These are phyloP conservation scores for Artomyces pyxidatus DNA, from an alignment of 768 basidiomycete species.

Conservation along the genomic window DNA sequence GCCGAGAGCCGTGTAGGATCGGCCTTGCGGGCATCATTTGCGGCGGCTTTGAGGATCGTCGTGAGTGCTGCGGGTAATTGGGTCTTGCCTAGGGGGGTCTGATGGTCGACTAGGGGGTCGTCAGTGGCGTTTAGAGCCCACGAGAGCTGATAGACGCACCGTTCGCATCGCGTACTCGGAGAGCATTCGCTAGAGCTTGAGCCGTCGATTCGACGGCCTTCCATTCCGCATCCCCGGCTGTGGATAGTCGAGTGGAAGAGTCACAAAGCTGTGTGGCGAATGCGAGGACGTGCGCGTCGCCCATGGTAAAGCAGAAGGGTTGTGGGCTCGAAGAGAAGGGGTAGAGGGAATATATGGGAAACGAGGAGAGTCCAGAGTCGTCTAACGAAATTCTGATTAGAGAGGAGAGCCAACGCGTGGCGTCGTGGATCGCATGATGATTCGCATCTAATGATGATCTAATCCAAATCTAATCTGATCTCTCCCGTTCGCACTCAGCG, in stretches of 20 bases:
- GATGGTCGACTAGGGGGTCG: conserved; percentile 49
- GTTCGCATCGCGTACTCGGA: conserved; percentile 8
- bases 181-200: conserved; percentile 10
- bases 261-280: conserved; percentile 8
- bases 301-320: conserved; percentile 9
- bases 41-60: conserved; percentile 47
- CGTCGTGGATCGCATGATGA: too few species aligned
- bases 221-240: conserved; percentile 12
- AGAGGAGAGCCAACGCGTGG: too few species aligned
- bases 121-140: neutral
- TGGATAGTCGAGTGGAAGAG: neutral
- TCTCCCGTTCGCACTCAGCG: too few species aligned
- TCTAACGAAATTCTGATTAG: too few species aligned
- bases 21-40: conserved; percentile 41
- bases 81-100: conserved; percentile 58
- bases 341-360: too few species aligned
- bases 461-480: too few species aligned
- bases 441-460: too few species aligned
- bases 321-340: too few species aligned
- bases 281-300: conserved; percentile 4
- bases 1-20: conserved; percentile 38
- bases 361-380: too few species aligned
- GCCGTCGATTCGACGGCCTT: conserved; percentile 8
- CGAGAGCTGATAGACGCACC: neutral
- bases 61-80: conserved; percentile 58